These are phyloP conservation scores for Gentiana straminea DNA, from an alignment of 257 asterid species.

Conservation along the genomic window DNA sequence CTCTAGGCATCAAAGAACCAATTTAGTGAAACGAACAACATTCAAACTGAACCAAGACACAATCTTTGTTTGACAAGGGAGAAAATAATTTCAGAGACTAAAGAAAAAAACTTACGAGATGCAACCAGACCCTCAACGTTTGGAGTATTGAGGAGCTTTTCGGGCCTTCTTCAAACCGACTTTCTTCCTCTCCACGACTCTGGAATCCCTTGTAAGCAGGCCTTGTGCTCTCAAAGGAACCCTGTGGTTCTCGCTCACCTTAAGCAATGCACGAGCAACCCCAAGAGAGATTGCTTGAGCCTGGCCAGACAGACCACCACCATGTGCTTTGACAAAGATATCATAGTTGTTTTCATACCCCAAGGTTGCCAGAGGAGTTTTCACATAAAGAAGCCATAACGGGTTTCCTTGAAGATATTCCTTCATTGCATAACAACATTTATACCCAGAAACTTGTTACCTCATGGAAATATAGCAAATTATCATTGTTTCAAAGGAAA, in stretches of 20 bases:
- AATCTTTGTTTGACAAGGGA: background rate
- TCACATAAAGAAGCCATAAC: conserved; percentile 85
- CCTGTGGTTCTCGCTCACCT: conserved; percentile 81
- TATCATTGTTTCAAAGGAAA: background rate
- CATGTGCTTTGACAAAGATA: conserved; percentile 84
- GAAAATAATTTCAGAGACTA: background rate
- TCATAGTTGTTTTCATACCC: conserved; percentile 90
- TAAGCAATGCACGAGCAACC: conserved; percentile 86
- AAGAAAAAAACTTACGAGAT: background rate
- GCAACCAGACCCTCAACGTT: conserved; percentile 56
- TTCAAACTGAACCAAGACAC: too few relatives aligned
- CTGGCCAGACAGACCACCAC: conserved; percentile 94
- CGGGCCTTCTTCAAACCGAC: conserved; percentile 87
- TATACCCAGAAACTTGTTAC: background rate
- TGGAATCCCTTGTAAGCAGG: conserved; percentile 81
- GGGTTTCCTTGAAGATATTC: conserved; percentile 99
- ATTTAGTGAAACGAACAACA: too few relatives aligned
- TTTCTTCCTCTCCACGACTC: conserved; percentile 95
- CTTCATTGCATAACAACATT: conserved; percentile 26
- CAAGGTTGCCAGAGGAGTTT: conserved; percentile 62
- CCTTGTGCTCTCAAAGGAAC: conserved; percentile 76
- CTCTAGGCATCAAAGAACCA: too few relatives aligned
- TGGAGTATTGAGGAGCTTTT: conserved; percentile 93
- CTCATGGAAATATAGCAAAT: background rate
- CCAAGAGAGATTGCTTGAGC: conserved; percentile 95